phyloP scores from a whole-genome alignment of 2,329 filamentous ascomycete genomes.

The Xylogone sp. region DNA sequence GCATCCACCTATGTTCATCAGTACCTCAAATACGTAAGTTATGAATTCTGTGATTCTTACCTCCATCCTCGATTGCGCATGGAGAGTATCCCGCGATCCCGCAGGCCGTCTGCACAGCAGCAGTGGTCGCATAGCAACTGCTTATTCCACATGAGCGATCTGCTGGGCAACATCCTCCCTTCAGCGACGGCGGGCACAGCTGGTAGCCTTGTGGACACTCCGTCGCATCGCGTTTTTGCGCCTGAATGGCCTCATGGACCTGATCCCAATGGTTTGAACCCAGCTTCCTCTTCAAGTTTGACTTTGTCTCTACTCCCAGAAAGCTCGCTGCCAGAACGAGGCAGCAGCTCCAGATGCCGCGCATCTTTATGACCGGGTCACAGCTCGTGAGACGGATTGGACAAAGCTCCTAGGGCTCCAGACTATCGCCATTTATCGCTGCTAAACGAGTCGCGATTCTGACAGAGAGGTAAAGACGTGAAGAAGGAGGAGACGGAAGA shows the following conservation, averaged over 20 bases:
- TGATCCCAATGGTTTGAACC: conserved; percentile 23
- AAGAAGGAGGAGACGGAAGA: not conserved
- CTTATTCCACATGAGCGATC: conserved; percentile 43
- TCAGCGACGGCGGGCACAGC: conserved; percentile 22
- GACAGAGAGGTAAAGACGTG: not conserved
- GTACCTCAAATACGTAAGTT: conserved; percentile 10
- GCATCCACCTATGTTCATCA: conserved; percentile 22
- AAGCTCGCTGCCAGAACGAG: not conserved
- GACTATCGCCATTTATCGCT: not conserved
- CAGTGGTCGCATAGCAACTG: conserved; percentile 34
- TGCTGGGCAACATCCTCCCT: conserved; percentile 33
- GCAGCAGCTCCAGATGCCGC: not conserved
- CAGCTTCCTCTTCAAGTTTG: conserved; percentile 14
- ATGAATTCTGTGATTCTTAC: conserved; percentile 17
- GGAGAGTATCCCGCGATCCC: conserved; percentile 19
- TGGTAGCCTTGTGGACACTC: conserved; percentile 20
- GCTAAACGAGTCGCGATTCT: not conserved
- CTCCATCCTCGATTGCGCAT: conserved; percentile 23
- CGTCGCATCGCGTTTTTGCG: conserved; percentile 20
- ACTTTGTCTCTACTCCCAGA: not conserved
- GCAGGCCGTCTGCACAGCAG: conserved; percentile 18
- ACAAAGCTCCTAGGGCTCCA: not conserved
- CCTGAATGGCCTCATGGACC: conserved; percentile 24
- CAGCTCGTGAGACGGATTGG: not conserved
- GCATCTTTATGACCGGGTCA: not conserved